A percentile compares a stretch with the other conserved stretches of the same genome.
phyloP scores from a whole-genome alignment of 2,329 filamentous ascomycete genomes.

The Talaromyces marneffei region DNA sequence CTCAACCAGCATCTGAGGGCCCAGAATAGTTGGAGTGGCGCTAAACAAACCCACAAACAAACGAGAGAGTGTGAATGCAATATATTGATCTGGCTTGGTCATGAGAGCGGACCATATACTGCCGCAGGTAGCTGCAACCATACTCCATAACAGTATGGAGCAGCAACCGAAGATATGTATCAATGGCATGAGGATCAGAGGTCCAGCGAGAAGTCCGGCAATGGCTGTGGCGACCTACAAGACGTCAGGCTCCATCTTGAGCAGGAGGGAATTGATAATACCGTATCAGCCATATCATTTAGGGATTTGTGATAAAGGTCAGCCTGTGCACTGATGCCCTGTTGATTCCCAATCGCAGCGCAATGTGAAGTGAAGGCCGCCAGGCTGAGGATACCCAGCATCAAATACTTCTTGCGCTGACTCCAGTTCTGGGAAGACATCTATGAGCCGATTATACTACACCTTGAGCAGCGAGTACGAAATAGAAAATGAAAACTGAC shows the following conservation, averaged over 20 bases:
- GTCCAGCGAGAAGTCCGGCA: slow-evolving; percentile 5
- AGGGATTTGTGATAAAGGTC: slow-evolving; percentile 17
- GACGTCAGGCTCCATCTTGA: background rate
- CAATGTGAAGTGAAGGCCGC: slow-evolving; percentile 8
- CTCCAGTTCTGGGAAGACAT: slow-evolving; percentile 9
- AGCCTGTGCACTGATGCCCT: slow-evolving; percentile 15
- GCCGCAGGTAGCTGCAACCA: slow-evolving; percentile 2
- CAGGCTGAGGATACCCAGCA: slow-evolving; percentile 7
- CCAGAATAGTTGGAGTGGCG: slow-evolving; percentile 4
- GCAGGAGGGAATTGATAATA: background rate
- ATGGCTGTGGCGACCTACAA: slow-evolving; percentile 7
- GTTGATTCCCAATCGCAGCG: slow-evolving; percentile 11
- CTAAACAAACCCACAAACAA: slow-evolving; percentile 12
- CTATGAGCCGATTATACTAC: background rate
- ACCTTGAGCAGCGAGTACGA: background rate
- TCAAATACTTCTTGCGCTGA: slow-evolving; percentile 10
- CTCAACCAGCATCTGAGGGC: slow-evolving; percentile 12
- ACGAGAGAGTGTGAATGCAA: slow-evolving; percentile 13
- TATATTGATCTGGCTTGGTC: slow-evolving; percentile 8
- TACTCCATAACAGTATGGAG: slow-evolving; percentile 11
- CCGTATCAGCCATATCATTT: slow-evolving; percentile 16
- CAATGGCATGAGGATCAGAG: slow-evolving; percentile 8
- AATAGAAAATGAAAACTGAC: slow-evolving; percentile 1
- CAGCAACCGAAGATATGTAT: slow-evolving; percentile 13
- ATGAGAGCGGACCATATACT: slow-evolving; percentile 14